Evolutionary conservation across 2,329 filamentous ascomycete species (phyloP).

Genomic region (Colletotrichum godetiae): DNA sequence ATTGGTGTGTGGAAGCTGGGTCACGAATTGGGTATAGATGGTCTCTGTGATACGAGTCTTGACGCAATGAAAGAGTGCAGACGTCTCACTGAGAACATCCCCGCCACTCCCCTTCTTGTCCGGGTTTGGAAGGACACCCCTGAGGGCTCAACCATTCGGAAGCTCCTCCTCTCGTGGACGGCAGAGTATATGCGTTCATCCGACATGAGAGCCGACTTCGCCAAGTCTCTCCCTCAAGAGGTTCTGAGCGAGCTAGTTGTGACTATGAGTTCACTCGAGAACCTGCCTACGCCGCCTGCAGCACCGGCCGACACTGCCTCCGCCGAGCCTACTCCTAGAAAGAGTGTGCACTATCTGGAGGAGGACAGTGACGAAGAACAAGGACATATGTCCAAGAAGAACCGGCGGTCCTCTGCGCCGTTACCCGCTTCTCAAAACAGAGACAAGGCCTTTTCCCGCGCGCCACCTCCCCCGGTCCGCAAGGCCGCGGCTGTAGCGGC

Average conservation of each 20-base stretch:
- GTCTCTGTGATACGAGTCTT: slow-evolving; percentile 66
- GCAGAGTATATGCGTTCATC: slow-evolving; percentile 72
- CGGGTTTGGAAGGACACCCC: slow-evolving; percentile 72
- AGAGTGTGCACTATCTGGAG: slow-evolving; percentile 63
- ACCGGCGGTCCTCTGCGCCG: slow-evolving; percentile 54
- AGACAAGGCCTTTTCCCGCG: slow-evolving; percentile 12
- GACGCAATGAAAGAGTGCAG: slow-evolving; percentile 69
- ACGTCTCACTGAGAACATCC: slow-evolving; percentile 64
- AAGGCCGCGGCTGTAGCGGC: slow-evolving; percentile 38
- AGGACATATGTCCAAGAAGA: slow-evolving; percentile 49
- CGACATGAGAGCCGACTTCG: slow-evolving; percentile 66
- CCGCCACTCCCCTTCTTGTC: slow-evolving; percentile 68
- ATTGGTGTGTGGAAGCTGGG: slow-evolving; percentile 69
- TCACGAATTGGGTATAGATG: slow-evolving; percentile 61
- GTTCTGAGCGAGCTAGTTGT: slow-evolving; percentile 72
- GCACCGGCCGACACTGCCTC: slow-evolving; percentile 32
- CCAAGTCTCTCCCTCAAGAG: slow-evolving; percentile 70
- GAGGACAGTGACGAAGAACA: slow-evolving; percentile 54
- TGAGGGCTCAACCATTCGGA: slow-evolving; percentile 68
- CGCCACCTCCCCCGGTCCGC: slow-evolving; percentile 39
- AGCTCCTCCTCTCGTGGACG: slow-evolving; percentile 70
- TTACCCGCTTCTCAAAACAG: slow-evolving; percentile 35
- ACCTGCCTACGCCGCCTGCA: slow-evolving; percentile 43
- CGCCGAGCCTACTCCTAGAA: slow-evolving; percentile 45
- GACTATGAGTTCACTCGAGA: slow-evolving; percentile 68